Evolutionary conservation across 305 asterid species (phyloP).

Genomic region (Rubia balearica): DNA sequence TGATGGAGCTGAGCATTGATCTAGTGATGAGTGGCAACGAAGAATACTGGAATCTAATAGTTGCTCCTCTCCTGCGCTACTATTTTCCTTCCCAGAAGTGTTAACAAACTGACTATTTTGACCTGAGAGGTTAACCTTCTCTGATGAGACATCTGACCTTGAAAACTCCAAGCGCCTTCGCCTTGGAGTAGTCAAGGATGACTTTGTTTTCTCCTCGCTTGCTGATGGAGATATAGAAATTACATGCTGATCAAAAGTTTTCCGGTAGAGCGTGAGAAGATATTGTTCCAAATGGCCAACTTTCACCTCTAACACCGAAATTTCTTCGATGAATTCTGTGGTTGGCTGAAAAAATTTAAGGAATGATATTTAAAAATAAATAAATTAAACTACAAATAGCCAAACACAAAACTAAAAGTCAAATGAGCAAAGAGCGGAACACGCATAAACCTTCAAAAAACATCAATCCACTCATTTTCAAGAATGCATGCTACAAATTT

Average conservation of each 20-base stretch:
- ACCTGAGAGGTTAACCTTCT: conserved; percentile 25
- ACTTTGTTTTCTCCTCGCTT: conserved; percentile 31
- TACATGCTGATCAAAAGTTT: conserved; percentile 80
- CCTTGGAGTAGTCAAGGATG: conserved; percentile 56
- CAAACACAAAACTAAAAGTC: neutral
- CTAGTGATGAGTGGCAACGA: conserved; percentile 73
- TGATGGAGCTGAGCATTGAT: conserved; percentile 44
- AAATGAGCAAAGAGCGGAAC: neutral
- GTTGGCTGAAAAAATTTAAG: conserved; percentile 58
- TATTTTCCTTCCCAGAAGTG: conserved; percentile 32
- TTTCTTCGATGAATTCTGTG: conserved; percentile 90
- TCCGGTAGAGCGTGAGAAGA: conserved; percentile 80
- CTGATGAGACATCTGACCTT: conserved; percentile 34
- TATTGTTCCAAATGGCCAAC: conserved; percentile 93
- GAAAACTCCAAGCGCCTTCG: conserved; percentile 70
- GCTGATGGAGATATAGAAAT: conserved; percentile 46
- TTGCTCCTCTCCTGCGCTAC: conserved; percentile 39
- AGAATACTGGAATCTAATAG: conserved; percentile 47
- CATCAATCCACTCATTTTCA: neutral
- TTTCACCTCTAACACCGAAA: conserved; percentile 80
- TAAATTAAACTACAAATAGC: neutral
- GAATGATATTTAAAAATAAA: neutral
- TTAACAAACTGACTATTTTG: conserved; percentile 28
- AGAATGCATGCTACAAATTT: conserved; percentile 5
- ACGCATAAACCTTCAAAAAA: neutral